Evolutionary conservation across 768 basidiomycete species (phyloP), one percentile per base, ranked within the genome.

Genomic region (Holtermanniella nyarrowii): DNA sequence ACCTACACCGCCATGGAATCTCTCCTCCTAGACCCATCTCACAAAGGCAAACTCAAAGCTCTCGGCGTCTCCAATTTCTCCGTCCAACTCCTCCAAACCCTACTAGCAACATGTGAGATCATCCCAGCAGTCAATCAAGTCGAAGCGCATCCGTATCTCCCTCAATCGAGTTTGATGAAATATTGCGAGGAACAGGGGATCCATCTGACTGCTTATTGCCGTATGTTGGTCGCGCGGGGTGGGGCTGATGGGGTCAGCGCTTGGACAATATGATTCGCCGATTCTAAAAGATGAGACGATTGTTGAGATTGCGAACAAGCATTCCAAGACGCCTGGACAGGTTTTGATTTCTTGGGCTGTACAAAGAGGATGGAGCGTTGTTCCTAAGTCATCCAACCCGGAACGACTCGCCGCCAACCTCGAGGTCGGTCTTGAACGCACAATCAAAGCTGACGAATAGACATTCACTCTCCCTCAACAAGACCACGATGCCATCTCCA

Each of bases 51-150:
- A 16, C 10, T 37, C 10, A 37, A 37, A 37, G 31, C 31, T 7
- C 4, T n/a, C 53, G 80, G 80, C 0, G 78, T 82, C 43, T 78
- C 78, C 63, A 82, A 82, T 63, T 81, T 81, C 59, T 79, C 78
- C 3, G 69, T 79, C 50, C 78, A 80, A 58, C 80, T 53, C 20
- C 51, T 65, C 13, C 26, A 49, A 14, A 45, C 50, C 1, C 47
- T 78, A 7, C 59, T 74, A n/a, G 68, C 70, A 48, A 74, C 73
- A 0, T 74, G 76, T 0, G 76, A 75, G 49, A 57, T 77, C 10
- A 66, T 74, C 1, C 77, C 77, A 1, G 76, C 76, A 3, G 75
- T 77, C 11, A 77, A 78, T 48, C 76, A 79, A 62, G 53, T 54
- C 42, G 51, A 49, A 40, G 48, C 78, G 49, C 77, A 80, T 49